These are phyloP conservation scores for Hypoxylon sp. DNA, from an alignment of 2,329 filamentous ascomycete species.

Conservation along the genomic window DNA sequence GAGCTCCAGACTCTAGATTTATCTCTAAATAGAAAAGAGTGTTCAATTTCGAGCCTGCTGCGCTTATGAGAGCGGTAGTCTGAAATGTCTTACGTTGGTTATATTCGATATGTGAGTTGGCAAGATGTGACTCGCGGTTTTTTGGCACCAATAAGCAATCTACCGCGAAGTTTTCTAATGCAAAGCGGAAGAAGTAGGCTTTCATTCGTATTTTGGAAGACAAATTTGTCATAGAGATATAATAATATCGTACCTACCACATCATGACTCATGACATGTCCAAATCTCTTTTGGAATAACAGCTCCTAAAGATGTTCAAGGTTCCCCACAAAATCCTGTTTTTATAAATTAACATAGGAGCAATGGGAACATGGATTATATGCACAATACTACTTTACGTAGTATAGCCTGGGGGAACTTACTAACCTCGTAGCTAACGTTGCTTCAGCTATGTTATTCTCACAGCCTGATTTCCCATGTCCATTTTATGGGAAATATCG, in stretches of 20 bases:
- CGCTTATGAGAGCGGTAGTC: conserved; percentile 23
- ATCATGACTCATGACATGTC: conserved; percentile 31
- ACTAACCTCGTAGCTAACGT: conserved; percentile 35
- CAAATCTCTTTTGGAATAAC: conserved; percentile 11
- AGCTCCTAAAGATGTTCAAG: conserved; percentile 14
- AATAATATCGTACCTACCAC: conserved; percentile 22
- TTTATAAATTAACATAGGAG: conserved; percentile 31
- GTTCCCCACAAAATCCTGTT: conserved; percentile 35
- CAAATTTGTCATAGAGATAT: conserved; percentile 30
- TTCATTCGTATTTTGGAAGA: conserved; percentile 24
- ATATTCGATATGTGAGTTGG: conserved; percentile 36
- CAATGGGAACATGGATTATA: conserved; percentile 21
- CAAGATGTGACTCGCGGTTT: conserved; percentile 33
- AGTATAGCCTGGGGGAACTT: conserved; percentile 25
- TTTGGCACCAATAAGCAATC: conserved; percentile 27
- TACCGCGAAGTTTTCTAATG: conserved; percentile 9
- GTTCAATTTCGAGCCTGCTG: conserved; percentile 23
- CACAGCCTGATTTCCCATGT: conserved; percentile 38
- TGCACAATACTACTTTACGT: conserved; percentile 24
- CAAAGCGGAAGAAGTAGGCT: conserved; percentile 15
- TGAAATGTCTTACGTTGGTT: conserved; percentile 25
- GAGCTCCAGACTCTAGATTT: conserved; percentile 1
- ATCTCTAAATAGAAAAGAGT: conserved; percentile 12
- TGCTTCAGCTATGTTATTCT: conserved; percentile 25
- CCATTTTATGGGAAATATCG: conserved; percentile 23